A percentile compares a stretch with the other conserved stretches of the same genome.
phyloP scores from a whole-genome alignment of 208 protist species.

The Crithidia mellificae region DNA sequence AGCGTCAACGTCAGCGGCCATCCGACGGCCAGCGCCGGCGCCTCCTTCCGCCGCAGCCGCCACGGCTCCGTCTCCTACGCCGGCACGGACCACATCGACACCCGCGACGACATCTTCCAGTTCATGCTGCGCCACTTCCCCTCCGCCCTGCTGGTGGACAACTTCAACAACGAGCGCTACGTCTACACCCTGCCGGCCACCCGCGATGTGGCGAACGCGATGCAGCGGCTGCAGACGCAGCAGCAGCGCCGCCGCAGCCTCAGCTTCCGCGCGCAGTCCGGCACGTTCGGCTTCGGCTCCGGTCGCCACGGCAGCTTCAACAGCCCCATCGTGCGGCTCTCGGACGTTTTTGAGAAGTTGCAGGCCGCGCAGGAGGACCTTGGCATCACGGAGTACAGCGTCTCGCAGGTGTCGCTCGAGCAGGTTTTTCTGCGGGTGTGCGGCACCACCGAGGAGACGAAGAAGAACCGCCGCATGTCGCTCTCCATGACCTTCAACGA shows the following conservation, averaged over 20 bases:
- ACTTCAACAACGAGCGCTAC: constrained; percentile 46
- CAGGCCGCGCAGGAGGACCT: constrained; percentile 35
- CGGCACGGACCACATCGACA: constrained; percentile 34
- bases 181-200: constrained; percentile 42
- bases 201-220: constrained; percentile 28
- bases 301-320: not conserved
- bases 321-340: constrained; percentile 35
- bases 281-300: constrained; percentile 1
- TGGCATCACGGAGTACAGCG: constrained; percentile 71
- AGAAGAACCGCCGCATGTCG: constrained; percentile 9
- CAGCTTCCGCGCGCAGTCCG: constrained; percentile 9
- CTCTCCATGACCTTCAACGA: not conserved
- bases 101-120: constrained; percentile 27
- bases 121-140: constrained; percentile 46
- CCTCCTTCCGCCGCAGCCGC: not conserved
- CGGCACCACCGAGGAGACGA: constrained; percentile 27
- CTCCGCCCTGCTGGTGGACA: constrained; percentile 39
- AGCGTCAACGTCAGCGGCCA: not conserved
- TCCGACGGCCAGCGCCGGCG: not conserved
- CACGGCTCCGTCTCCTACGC: constrained; percentile 28
- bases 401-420: constrained; percentile 72
- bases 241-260: constrained; percentile 24
- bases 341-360: constrained; percentile 50
- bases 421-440: constrained; percentile 68
- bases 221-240: constrained; percentile 29